Percentiles rank a stretch among this genome's conserved stretches.
Evolutionary conservation across 345 rosid species (phyloP).

Genomic region (Salix suchowensis): DNA sequence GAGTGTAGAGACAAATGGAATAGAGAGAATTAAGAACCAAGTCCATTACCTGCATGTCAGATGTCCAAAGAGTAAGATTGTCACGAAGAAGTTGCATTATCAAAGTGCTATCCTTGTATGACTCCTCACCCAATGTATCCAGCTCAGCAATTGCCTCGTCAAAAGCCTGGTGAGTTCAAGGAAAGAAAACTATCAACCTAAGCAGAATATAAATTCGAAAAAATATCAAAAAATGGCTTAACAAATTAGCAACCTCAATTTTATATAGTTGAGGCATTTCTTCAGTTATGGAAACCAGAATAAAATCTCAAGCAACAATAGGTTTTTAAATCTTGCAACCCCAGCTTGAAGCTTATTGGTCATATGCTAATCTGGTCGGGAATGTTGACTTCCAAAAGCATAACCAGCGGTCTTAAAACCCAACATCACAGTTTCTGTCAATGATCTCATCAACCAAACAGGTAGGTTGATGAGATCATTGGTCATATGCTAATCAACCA

Average conservation of each 20-base stretch:
- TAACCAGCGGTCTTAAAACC: neutral
- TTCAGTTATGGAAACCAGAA: neutral
- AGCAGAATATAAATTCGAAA: neutral
- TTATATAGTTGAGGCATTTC: neutral
- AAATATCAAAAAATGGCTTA: neutral
- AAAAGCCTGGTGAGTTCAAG: conserved; percentile 49
- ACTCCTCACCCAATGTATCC: conserved; percentile 90
- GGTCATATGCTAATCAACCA: neutral
- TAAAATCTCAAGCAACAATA: neutral
- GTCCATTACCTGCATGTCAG: conserved; percentile 86
- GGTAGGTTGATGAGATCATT: too few relatives aligned
- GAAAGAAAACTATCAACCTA: neutral
- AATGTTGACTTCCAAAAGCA: neutral
- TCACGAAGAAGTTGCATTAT: conserved; percentile 98
- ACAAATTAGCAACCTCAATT: neutral
- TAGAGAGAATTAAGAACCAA: neutral
- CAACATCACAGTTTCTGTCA: neutral
- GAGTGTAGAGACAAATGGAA: neutral
- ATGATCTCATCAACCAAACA: neutral
- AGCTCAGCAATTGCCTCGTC: conserved; percentile 92
- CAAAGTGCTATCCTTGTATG: conserved; percentile 94
- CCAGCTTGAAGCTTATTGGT: neutral
- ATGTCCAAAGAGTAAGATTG: conserved; percentile 95
- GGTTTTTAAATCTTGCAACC: neutral
- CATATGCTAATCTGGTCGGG: neutral